Percentiles rank a stretch among this genome's conserved stretches.
Conservation (phyloP, 495 filamentous ascomycete genomes). For the Trichoderma virens region DNA sequence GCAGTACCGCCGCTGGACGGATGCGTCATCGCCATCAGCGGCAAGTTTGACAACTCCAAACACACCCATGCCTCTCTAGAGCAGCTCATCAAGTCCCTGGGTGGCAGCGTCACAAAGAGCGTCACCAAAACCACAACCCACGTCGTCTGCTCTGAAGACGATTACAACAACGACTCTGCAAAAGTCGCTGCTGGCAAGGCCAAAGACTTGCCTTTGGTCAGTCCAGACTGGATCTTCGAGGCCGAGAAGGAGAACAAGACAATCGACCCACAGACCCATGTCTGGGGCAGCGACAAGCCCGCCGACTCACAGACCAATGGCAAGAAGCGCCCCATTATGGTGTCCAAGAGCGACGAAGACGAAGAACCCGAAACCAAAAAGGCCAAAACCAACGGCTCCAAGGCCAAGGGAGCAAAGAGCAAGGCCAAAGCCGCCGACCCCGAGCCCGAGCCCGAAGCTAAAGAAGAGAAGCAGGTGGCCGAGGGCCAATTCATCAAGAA, state of each 20-base stretch:
- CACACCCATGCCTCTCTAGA: constrained; percentile 37
- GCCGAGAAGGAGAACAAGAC: constrained; percentile 36
- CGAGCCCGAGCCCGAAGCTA: constrained; percentile 13
- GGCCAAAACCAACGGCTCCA: constrained; percentile 15
- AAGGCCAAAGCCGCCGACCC: constrained; percentile 15
- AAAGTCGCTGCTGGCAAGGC: constrained; percentile 45
- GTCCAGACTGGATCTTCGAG: constrained; percentile 53
- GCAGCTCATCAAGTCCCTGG: constrained; percentile 37
- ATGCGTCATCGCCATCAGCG: constrained; percentile 47
- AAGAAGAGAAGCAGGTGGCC: constrained; percentile 23
- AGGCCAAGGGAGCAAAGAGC: constrained; percentile 14
- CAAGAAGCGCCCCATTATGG: constrained; percentile 9
- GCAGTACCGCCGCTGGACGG: not conserved
- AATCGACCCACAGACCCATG: constrained; percentile 17
- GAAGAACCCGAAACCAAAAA: constrained; percentile 16
- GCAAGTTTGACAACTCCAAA: constrained; percentile 46
- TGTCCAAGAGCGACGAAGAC: constrained; percentile 14
- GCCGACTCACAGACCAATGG: not conserved
- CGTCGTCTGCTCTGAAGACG: constrained; percentile 46
- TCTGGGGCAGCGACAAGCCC: not conserved
- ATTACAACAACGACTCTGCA: constrained; percentile 40
- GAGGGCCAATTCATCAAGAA: constrained; percentile 38
- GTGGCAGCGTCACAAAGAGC: constrained; percentile 38
- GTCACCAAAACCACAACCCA: constrained; percentile 50
- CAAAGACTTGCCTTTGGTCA: constrained; percentile 47